Evolutionary conservation across 257 asterid genomes (phyloP).

Genomic region (Hygrophila difformis): DNA sequence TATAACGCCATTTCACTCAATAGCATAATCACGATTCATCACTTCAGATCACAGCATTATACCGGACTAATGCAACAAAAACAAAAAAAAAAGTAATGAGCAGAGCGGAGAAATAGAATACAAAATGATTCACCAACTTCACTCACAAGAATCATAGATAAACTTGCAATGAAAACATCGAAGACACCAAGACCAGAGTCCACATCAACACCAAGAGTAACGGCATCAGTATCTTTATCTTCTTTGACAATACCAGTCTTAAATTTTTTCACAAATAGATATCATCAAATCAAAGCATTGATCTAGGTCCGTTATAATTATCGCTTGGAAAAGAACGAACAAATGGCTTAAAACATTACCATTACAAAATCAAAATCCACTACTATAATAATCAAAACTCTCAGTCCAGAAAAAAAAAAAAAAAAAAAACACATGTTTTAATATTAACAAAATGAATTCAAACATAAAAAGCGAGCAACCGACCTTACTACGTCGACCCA

Average conservation of each 20-base stretch:
- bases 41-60: too few species aligned
- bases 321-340: not conserved
- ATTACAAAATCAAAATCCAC: too few species aligned
- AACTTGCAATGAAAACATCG: constrained; percentile 87
- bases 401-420: too few species aligned
- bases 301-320: not conserved
- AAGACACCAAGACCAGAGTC: constrained; percentile 79
- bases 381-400: too few species aligned
- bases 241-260: constrained; percentile 38
- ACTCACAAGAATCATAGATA: constrained; percentile 87
- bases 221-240: constrained; percentile 31
- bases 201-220: constrained; percentile 36
- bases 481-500: constrained; percentile 71
- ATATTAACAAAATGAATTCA: not conserved
- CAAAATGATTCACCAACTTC: constrained; percentile 37
- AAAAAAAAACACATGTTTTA: not conserved
- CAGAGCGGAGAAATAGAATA: constrained; percentile 5
- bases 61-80: too few species aligned
- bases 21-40: too few species aligned
- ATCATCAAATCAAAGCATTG: constrained; percentile 14
- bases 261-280: constrained; percentile 59
- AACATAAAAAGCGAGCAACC: constrained; percentile 17
- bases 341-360: not conserved
- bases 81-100: too few species aligned
- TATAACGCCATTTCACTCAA: too few species aligned